phyloP scores from a whole-genome alignment of 345 rosid species.

The Syzygium aromaticum region DNA sequence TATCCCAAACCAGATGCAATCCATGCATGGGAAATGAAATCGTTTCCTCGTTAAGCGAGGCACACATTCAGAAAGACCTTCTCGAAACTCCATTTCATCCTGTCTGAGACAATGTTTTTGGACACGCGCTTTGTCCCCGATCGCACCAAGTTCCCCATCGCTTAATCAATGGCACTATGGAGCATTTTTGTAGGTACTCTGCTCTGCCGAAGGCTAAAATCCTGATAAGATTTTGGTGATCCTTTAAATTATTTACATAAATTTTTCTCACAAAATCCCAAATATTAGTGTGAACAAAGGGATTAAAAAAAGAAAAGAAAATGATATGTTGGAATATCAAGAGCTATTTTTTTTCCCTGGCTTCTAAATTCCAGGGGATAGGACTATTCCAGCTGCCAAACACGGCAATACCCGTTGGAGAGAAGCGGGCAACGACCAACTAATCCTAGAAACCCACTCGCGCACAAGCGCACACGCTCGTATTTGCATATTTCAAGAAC shows the following conservation, averaged over 20 bases:
- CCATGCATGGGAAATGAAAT: neutral
- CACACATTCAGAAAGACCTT: too few species aligned
- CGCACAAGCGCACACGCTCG: neutral
- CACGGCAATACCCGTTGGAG: neutral
- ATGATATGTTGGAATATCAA: neutral
- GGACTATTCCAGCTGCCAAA: neutral
- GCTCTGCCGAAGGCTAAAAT: neutral
- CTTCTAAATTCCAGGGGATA: neutral
- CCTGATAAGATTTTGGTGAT: neutral
- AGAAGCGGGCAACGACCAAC: neutral
- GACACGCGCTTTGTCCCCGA: neutral
- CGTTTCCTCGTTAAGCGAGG: neutral
- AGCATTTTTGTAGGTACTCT: neutral
- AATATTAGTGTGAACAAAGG: neutral
- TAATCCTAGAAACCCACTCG: neutral
- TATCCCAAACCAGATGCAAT: neutral
- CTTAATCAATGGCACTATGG: neutral
- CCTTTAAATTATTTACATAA: neutral
- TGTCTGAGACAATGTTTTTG: constrained; percentile 1
- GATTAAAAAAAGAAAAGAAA: neutral
- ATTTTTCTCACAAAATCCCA: neutral
- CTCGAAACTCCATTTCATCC: too few species aligned
- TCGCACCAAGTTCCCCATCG: neutral
- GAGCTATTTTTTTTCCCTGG: neutral
- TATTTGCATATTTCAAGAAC: neutral